These are phyloP conservation scores for Priceomyces medius DNA, from an alignment of 805 yeast genomes.

Conservation along the genomic window DNA sequence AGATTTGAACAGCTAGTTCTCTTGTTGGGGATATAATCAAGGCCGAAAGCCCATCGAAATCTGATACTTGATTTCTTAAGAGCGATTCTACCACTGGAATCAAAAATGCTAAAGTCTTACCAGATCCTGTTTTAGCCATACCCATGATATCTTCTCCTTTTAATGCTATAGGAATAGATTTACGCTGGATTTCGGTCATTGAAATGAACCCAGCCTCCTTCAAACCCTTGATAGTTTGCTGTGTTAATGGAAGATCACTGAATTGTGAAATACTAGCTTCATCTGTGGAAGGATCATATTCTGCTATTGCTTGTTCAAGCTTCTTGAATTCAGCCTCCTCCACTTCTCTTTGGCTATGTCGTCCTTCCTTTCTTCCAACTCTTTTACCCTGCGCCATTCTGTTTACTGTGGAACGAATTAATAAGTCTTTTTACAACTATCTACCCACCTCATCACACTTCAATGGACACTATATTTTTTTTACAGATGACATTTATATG, in stretches of 20 bases:
- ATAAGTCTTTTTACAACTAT: background rate
- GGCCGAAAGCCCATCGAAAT: slow-evolving; percentile 85
- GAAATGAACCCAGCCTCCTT: slow-evolving; percentile 74
- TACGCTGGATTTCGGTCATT: slow-evolving; percentile 83
- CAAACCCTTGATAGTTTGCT: slow-evolving; percentile 65
- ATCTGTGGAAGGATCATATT: slow-evolving; percentile 46
- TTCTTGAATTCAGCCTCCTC: slow-evolving; percentile 37
- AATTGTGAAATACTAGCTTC: slow-evolving; percentile 46
- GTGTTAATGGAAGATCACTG: slow-evolving; percentile 74
- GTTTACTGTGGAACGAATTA: background rate
- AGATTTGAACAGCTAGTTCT: slow-evolving; percentile 87
- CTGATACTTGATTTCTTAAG: slow-evolving; percentile 71
- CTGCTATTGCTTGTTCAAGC: slow-evolving; percentile 52
- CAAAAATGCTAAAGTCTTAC: slow-evolving; percentile 84
- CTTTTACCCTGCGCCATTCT: background rate
- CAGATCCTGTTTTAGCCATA: slow-evolving; percentile 89
- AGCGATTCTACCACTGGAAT: slow-evolving; percentile 76
- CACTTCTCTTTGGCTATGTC: slow-evolving; percentile 21
- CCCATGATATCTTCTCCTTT: slow-evolving; percentile 80
- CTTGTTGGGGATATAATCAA: slow-evolving; percentile 88
- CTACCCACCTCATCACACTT: background rate
- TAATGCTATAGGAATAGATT: slow-evolving; percentile 71
- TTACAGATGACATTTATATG: too few species aligned
- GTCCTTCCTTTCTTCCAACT: slow-evolving; percentile 8
- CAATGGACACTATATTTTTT: too few species aligned